phyloP scores from a whole-genome alignment of 1,284 basidiomycete genomes.

The Fomitopsis palustris region DNA sequence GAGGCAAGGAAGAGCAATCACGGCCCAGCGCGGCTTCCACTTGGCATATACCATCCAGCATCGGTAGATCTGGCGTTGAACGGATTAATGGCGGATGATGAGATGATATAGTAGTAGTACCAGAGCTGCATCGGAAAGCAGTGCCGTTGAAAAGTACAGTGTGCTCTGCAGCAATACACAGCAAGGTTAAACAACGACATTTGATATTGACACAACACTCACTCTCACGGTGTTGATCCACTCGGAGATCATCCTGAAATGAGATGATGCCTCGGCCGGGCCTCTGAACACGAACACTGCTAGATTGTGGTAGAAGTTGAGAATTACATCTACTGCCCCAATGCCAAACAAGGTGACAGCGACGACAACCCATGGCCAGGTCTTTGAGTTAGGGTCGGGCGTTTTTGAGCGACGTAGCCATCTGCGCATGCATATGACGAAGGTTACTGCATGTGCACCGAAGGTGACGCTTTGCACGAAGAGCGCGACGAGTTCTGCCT shows the following conservation, averaged over 20 bases:
- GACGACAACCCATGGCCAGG: constrained; percentile 10
- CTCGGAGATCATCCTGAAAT: constrained; percentile 17
- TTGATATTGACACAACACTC: background rate
- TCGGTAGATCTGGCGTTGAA: constrained; percentile 11
- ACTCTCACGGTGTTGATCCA: constrained; percentile 22
- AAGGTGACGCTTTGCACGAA: constrained; percentile 2
- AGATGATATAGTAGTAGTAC: background rate
- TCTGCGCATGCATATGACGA: background rate
- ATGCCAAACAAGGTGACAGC: constrained; percentile 4
- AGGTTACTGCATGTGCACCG: background rate
- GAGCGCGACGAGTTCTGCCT: constrained; percentile 2
- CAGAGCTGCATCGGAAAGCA: constrained; percentile 1
- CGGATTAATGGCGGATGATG: background rate
- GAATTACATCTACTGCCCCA: constrained; percentile 18
- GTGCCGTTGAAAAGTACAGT: background rate
- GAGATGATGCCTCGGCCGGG: constrained; percentile 14
- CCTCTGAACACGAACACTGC: constrained; percentile 21
- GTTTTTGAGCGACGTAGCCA: background rate
- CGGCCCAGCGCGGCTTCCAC: constrained; percentile 8
- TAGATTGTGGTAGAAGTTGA: constrained; percentile 20
- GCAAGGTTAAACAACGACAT: background rate
- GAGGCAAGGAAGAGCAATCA: constrained; percentile 14
- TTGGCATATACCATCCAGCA: constrained; percentile 20
- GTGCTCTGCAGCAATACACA: background rate
- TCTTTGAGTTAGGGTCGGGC: background rate